Conservation (phyloP, 192 early-diverging fungal genomes). For the Spizellomyces sp. region DNA sequence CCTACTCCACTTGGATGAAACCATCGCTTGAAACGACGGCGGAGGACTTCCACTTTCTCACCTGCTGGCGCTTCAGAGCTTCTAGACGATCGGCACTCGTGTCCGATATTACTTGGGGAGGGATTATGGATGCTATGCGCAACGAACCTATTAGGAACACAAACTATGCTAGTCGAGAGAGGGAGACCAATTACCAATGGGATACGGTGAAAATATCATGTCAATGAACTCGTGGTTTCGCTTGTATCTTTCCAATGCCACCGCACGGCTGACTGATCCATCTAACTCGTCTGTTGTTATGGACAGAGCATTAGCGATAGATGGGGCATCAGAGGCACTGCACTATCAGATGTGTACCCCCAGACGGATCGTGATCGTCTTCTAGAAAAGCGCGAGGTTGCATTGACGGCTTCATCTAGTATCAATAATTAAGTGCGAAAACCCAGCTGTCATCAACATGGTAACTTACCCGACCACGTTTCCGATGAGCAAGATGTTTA, state of each 20-base stretch:
- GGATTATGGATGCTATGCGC: conserved; percentile 9
- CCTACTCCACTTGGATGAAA: too few relatives aligned
- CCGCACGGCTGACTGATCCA: conserved; percentile 13
- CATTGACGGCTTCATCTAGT: too few relatives aligned
- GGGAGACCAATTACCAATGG: conserved; percentile 2
- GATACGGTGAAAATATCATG: conserved; percentile 44
- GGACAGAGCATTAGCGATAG: too few relatives aligned
- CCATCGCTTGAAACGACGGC: too few relatives aligned
- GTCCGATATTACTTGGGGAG: conserved; percentile 10
- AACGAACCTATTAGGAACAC: background rate
- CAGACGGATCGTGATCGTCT: too few relatives aligned
- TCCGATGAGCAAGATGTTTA: too few relatives aligned
- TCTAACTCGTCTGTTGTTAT: conserved; percentile 40
- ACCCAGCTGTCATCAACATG: too few relatives aligned
- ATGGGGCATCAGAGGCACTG: too few relatives aligned
- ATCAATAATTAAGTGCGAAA: too few relatives aligned
- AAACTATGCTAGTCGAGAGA: background rate
- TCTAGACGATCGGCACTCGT: conserved; percentile 13
- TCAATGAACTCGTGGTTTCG: conserved; percentile 50
- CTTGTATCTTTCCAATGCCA: conserved; percentile 50
- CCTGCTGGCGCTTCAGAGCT: conserved; percentile 26
- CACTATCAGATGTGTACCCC: too few relatives aligned
- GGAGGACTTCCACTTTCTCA: background rate
- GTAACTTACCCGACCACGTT: too few relatives aligned
- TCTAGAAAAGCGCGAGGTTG: too few relatives aligned